These are phyloP conservation scores for Pelargonium nanum DNA, from an alignment of 345 rosid species.

Conservation along the genomic window DNA sequence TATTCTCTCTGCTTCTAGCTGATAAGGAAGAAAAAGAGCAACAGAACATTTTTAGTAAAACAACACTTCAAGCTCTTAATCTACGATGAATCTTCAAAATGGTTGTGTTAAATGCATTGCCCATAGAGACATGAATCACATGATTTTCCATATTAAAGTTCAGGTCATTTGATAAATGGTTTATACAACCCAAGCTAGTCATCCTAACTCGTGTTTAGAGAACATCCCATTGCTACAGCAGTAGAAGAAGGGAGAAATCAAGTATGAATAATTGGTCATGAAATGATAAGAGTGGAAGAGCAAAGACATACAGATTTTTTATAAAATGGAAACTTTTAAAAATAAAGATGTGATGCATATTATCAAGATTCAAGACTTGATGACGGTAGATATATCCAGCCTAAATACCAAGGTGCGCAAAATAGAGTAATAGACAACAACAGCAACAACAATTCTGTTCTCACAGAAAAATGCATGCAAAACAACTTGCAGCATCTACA, in stretches of 20 bases:
- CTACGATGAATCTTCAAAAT: background rate
- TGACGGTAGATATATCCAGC: background rate
- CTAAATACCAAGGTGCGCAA: background rate
- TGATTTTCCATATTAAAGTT: background rate
- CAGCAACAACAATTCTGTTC: background rate
- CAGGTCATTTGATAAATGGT: background rate
- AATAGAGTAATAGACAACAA: too few species aligned
- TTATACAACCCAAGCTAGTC: background rate
- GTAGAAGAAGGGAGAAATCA: too few species aligned
- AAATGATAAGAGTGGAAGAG: background rate
- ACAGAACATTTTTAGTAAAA: constrained; percentile 1
- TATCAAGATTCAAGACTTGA: too few species aligned
- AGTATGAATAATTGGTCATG: too few species aligned
- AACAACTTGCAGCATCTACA: background rate
- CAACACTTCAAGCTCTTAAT: constrained; percentile 7
- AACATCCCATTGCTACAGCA: too few species aligned
- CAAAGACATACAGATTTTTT: background rate
- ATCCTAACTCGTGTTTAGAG: too few species aligned
- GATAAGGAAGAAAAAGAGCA: constrained; percentile 17
- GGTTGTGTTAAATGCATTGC: background rate
- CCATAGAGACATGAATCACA: background rate
- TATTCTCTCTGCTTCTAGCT: constrained; percentile 63
- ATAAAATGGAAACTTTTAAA: background rate
- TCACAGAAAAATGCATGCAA: background rate
- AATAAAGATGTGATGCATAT: background rate